phyloP scores from a whole-genome alignment of 2,329 filamentous ascomycete genomes.

The Colletotrichum destructivum region DNA sequence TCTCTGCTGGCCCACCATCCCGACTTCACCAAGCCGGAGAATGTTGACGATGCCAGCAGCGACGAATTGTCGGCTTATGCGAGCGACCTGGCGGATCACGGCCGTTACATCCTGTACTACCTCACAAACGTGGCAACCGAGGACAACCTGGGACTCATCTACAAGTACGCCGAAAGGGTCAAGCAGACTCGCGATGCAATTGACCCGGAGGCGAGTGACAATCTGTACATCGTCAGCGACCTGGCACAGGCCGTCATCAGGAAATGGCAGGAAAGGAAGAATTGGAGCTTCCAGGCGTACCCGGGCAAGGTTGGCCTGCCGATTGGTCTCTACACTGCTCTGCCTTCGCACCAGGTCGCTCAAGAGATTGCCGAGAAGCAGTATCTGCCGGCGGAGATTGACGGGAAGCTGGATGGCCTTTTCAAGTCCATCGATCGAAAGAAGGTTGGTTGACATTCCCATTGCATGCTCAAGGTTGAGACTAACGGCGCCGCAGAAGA shows the following conservation, averaged over 20 bases:
- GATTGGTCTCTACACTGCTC: constrained; percentile 80
- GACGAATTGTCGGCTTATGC: constrained; percentile 56
- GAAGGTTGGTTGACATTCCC: constrained; percentile 64
- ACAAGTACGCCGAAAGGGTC: constrained; percentile 91
- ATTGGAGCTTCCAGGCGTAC: constrained; percentile 89
- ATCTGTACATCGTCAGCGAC: constrained; percentile 90
- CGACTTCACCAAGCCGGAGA: constrained; percentile 75
- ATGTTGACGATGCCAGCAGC: constrained; percentile 20
- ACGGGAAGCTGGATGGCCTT: constrained; percentile 81
- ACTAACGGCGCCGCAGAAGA: constrained; percentile 64
- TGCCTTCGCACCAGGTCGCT: constrained; percentile 83
- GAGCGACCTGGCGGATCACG: constrained; percentile 83
- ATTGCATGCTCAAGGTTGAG: constrained; percentile 1
- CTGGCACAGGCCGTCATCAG: constrained; percentile 86
- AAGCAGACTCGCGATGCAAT: constrained; percentile 92
- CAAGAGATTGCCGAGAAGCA: constrained; percentile 90
- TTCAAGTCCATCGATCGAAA: constrained; percentile 79
- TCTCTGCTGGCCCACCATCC: constrained; percentile 94
- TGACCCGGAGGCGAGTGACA: constrained; percentile 75
- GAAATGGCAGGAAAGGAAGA: constrained; percentile 87
- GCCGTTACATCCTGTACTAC: constrained; percentile 92
- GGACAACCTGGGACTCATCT: constrained; percentile 89
- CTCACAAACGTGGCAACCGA: constrained; percentile 86
- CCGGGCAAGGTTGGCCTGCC: constrained; percentile 87
- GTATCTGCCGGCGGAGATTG: constrained; percentile 83